Conservation (phyloP, 2,329 filamentous ascomycete species). For the Epichloe uncinata region DNA sequence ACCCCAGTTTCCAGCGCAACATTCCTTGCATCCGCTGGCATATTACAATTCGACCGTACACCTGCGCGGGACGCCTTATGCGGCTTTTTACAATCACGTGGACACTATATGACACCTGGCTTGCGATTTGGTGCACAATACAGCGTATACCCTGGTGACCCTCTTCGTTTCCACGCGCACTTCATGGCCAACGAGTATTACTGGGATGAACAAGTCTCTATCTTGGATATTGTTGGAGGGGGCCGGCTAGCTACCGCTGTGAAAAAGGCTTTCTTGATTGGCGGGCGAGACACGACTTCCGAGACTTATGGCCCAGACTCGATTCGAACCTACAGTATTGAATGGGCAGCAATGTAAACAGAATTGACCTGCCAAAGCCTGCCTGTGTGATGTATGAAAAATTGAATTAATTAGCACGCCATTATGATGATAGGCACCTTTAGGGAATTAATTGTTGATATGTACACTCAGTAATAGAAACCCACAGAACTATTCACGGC, state of each 20-base stretch:
- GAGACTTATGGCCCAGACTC: constrained; percentile 20
- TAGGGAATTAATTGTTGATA: too few species aligned
- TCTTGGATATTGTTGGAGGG: constrained; percentile 82
- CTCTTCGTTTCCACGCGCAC: constrained; percentile 88
- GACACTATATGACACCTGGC: constrained; percentile 83
- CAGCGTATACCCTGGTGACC: constrained; percentile 89
- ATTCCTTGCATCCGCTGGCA: constrained; percentile 13
- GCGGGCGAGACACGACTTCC: constrained; percentile 42
- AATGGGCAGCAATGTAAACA: constrained; percentile 83
- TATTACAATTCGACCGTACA: constrained; percentile 6
- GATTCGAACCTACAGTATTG: constrained; percentile 68
- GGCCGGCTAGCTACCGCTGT: constrained; percentile 85
- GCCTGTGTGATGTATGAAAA: neutral
- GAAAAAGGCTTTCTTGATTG: constrained; percentile 88
- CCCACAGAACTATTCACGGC: constrained; percentile 28
- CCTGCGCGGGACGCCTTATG: constrained; percentile 44
- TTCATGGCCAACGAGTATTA: constrained; percentile 72
- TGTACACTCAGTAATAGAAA: too few species aligned
- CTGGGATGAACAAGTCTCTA: constrained; percentile 78
- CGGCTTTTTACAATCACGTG: constrained; percentile 60
- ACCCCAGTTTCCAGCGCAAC: constrained; percentile 24
- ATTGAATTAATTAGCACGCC: too few species aligned
- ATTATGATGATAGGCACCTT: too few species aligned
- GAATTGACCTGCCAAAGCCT: neutral
- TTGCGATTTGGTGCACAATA: constrained; percentile 91